Base-by-base conservation (phyloP, 2,329 filamentous ascomycete species). In the Xylariaceae sp. region DNA sequence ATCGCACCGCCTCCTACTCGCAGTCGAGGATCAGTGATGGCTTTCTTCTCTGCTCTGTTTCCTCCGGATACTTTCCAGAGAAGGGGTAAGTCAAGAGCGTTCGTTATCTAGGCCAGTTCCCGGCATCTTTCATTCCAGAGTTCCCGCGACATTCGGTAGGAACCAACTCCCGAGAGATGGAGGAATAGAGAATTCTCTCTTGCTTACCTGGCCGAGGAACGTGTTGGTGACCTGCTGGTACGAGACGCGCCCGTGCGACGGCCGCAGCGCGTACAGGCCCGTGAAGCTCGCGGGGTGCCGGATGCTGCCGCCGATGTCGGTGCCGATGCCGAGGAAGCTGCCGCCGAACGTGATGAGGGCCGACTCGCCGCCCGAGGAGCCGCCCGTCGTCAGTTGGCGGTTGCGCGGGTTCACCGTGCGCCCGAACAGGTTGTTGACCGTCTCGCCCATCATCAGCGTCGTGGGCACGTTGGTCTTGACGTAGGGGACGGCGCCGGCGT, bases 351-450 rank as follows among this genome's bases (percentile, higher is more conserved):
- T 60, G 25, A 61, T 49, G 3, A 62, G 56, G 5, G 59, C 60
- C 2, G 61, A 61, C 32, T 68, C 64, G 10, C 80, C 80, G 13
- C 80, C 79, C 0, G 72, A 74, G 14, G 67, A 72, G 3, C 80
- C 79, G 6, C 80, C 80, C 1, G 73, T 71, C 0, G 75, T 79
- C 15, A 75, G 59, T 12, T 61, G 58, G 9, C 68, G 61, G 40
- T 80, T 77, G n/a, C 66, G 55, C 0, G 79, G 78, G 46, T 83
- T 83, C 21, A 80, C 53, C 0, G 72, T 73, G 17, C 75, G 65
- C 3, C 77, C 77, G 41, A 76, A 76, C 14, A 80, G 49, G 44
- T 79, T 70, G 51, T 80, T 81, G 25, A 72, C 65, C 4, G 65
- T 70, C 49, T 82, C 77, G 25, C 75, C 52, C 6, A 60, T 63